A percentile compares a stretch with the other conserved stretches of the same genome.
phyloP scores from a whole-genome alignment of 257 asterid species.

The Echium plantagineum region DNA sequence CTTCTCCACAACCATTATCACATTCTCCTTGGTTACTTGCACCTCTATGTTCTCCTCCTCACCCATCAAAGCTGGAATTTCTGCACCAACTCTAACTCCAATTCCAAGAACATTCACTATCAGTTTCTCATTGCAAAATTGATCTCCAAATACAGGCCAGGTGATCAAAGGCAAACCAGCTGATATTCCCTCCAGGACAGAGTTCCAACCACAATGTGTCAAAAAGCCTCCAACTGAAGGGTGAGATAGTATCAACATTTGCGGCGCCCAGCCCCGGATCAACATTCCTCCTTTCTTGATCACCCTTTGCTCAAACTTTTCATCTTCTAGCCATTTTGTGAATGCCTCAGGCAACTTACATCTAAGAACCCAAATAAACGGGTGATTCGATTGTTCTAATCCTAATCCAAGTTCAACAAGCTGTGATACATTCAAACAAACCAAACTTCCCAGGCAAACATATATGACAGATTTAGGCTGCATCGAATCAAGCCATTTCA shows the following conservation, averaged over 20 bases:
- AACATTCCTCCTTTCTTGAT: slow-evolving; percentile 36
- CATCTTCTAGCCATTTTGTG: slow-evolving; percentile 48
- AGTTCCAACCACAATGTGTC: slow-evolving; percentile 45
- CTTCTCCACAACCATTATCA: neutral
- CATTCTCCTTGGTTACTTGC: neutral
- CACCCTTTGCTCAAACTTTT: slow-evolving; percentile 42
- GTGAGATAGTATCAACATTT: slow-evolving; percentile 30
- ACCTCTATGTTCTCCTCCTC: neutral
- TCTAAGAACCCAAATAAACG: slow-evolving; percentile 39
- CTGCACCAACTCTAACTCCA: neutral
- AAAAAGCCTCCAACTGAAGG: slow-evolving; percentile 17
- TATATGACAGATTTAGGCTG: slow-evolving; percentile 26
- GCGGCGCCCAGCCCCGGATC: slow-evolving; percentile 37
- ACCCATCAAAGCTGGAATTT: neutral
- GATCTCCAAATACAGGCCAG: neutral
- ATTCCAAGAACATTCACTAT: neutral
- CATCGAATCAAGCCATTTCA: slow-evolving; percentile 31
- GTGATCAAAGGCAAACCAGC: slow-evolving; percentile 19
- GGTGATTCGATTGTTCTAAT: slow-evolving; percentile 25
- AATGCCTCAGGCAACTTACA: slow-evolving; percentile 31
- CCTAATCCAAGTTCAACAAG: slow-evolving; percentile 38
- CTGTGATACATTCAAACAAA: slow-evolving; percentile 21
- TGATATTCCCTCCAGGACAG: slow-evolving; percentile 20
- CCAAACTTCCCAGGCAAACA: slow-evolving; percentile 41
- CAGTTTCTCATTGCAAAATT: neutral